Conservation (phyloP, 1,284 basidiomycete genomes). For the Cystobasidium sp. region DNA sequence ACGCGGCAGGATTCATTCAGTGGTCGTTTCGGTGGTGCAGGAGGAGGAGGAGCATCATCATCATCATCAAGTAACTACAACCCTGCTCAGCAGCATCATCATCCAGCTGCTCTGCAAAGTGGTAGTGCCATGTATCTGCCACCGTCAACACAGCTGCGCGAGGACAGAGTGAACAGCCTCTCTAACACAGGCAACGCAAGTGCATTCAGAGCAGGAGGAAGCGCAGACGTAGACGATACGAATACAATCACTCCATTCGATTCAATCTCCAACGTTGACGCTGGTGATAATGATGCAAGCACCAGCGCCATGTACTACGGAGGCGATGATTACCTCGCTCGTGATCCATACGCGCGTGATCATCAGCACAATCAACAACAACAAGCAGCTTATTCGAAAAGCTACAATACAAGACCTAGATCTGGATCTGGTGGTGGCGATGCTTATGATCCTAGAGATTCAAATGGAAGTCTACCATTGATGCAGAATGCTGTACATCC, state of each 20-base stretch:
- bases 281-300: neutral
- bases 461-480: constrained; percentile 32
- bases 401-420: constrained; percentile 14
- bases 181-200: neutral
- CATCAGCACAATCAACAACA: neutral
- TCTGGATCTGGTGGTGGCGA: constrained; percentile 15
- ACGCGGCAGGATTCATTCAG: constrained; percentile 21
- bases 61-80: no score
- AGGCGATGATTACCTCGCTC: constrained; percentile 14
- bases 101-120: constrained; percentile 31
- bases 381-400: constrained; percentile 3
- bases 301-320: constrained; percentile 3
- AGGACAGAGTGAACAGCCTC: constrained; percentile 10
- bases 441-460: neutral
- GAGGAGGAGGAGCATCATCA: no score
- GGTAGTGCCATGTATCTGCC: constrained; percentile 25
- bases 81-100: neutral
- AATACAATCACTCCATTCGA: constrained; percentile 33
- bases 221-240: neutral
- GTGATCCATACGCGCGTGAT: constrained; percentile 26
- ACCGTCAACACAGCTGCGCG: constrained; percentile 20
- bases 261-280: constrained; percentile 35
- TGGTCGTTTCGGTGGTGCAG: constrained; percentile 17
- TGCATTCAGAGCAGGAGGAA: constrained; percentile 4
- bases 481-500: constrained; percentile 19